phyloP scores from a whole-genome alignment of 1,139 yeast species.

The Oligophagozyma castellii region DNA sequence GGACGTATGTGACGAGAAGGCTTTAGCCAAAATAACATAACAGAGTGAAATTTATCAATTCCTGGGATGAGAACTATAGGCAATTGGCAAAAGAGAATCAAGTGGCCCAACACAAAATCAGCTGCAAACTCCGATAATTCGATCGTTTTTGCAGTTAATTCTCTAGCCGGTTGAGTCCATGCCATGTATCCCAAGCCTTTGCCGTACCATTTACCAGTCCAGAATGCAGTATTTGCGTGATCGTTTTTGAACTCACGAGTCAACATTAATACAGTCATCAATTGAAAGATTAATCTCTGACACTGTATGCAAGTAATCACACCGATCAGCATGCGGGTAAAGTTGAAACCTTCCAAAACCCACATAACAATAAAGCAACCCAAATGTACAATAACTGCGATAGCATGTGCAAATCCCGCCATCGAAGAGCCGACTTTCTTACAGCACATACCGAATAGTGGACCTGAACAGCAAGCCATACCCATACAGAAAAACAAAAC shows the following conservation, averaged over 20 bases:
- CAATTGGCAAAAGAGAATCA: conserved; percentile 74
- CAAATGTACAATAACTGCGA: conserved; percentile 76
- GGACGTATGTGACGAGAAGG: conserved; percentile 98
- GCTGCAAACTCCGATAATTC: conserved; percentile 96
- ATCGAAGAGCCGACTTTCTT: conserved; percentile 94
- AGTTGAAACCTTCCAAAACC: conserved; percentile 89
- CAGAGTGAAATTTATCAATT: conserved; percentile 96
- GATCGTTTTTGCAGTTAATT: conserved; percentile 83
- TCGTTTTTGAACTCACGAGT: conserved; percentile 98
- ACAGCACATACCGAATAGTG: conserved; percentile 87
- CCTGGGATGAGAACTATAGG: conserved; percentile 79
- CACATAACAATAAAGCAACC: conserved; percentile 89
- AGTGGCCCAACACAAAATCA: conserved; percentile 86
- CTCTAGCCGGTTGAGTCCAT: conserved; percentile 92
- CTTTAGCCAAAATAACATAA: conserved; percentile 97
- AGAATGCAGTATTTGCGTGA: conserved; percentile 93
- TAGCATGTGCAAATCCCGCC: conserved; percentile 95
- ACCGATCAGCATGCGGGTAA: conserved; percentile 80
- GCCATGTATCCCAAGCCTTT: conserved; percentile 93
- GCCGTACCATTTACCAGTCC: conserved; percentile 99
- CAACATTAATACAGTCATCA: conserved; percentile 62
- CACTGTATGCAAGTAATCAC: conserved; percentile 70
- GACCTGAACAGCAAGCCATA: conserved; percentile 95
- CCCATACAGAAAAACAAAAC: conserved; percentile 59
- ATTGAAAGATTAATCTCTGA: conserved; percentile 80